Percentiles rank a stretch among this genome's conserved stretches.
Conservation (phyloP, 176 grass and related monocot genomes). For the Phyllostachys edulis region DNA sequence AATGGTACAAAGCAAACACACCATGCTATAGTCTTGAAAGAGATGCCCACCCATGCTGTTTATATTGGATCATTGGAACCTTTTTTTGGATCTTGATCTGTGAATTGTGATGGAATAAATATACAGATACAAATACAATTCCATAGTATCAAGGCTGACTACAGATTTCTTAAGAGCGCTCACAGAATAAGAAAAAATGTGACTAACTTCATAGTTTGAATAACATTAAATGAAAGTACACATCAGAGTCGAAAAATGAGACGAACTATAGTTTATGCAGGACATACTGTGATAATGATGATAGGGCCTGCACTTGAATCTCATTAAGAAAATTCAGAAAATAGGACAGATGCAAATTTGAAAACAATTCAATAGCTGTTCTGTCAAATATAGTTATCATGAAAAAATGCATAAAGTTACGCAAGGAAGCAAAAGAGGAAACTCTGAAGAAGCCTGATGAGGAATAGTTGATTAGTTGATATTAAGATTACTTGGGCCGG, state of each 20-base stretch:
- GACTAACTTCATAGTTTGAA: not conserved
- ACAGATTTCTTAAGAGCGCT: not conserved
- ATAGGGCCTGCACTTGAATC: not conserved
- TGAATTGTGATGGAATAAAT: not conserved
- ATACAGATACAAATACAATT: not conserved
- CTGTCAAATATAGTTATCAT: not conserved
- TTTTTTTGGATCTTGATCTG: slow-evolving; percentile 8
- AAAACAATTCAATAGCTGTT: not conserved
- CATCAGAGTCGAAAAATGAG: not conserved
- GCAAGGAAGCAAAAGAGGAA: too few relatives aligned
- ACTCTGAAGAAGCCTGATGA: too few relatives aligned
- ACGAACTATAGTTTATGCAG: not conserved
- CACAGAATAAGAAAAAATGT: not conserved
- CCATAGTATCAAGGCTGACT: not conserved
- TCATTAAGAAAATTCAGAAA: not conserved
- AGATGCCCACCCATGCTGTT: not conserved
- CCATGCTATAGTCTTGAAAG: not conserved
- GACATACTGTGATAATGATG: not conserved
- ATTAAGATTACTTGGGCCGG: too few relatives aligned
- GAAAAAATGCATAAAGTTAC: too few relatives aligned
- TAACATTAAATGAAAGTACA: not conserved
- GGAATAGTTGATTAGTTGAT: too few relatives aligned
- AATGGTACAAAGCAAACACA: slow-evolving; percentile 27
- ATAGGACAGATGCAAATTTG: not conserved
- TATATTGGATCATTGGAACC: not conserved